Evolutionary conservation across 257 asterid species (phyloP), one percentile per base, ranked within the genome.

Genomic region (Przewalskia tangutica): DNA sequence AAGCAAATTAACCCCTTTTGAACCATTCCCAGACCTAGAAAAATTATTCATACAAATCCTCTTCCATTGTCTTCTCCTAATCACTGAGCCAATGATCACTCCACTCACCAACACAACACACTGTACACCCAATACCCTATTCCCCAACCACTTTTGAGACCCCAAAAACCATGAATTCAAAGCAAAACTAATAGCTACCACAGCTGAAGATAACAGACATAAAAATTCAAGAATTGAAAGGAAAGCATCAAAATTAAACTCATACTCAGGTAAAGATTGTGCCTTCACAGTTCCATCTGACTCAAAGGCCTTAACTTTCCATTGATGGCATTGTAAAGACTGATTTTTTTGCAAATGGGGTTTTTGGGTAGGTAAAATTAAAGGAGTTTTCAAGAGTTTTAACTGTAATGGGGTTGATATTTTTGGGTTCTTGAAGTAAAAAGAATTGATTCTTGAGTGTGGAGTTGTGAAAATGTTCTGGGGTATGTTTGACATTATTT

Each of bases 41-140:
- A 85, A 75, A n/a, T 87, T 90, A 20, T 80, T 84, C 59, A 84
- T 87, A 77, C 91, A 90, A 85, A 89, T 86, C 90, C 94, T 90
- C 87, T 85, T 82, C 97, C 97, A 95, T 76, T 95, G 98, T 91
- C 96, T 88, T 89, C 92, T 87, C 89, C 98, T 85, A 70, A 95
- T 92, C 83, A 85, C 87, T 70, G 93, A 90, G 73, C 98, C 98
- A 73, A 89, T 85, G 48, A 89, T 83, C 81, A 88, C 83, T 3
- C 94, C 91, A 76, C 82, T 85, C 64, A 92, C 87, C 88, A 95
- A 44, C 84, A 87, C 85, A 91, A 84, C 94, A 83, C 92, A 90
- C 85, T 93, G 99, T 90, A 89, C 93, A 64, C 84, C 93, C 82
- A 91, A 77, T 77, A 86, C 48, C 85, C 80, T 88, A 86, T 86